Evolutionary conservation across 208 protist genomes (phyloP), one percentile per base, ranked within the genome.

Genomic region (Acanthamoeba healyi): DNA sequence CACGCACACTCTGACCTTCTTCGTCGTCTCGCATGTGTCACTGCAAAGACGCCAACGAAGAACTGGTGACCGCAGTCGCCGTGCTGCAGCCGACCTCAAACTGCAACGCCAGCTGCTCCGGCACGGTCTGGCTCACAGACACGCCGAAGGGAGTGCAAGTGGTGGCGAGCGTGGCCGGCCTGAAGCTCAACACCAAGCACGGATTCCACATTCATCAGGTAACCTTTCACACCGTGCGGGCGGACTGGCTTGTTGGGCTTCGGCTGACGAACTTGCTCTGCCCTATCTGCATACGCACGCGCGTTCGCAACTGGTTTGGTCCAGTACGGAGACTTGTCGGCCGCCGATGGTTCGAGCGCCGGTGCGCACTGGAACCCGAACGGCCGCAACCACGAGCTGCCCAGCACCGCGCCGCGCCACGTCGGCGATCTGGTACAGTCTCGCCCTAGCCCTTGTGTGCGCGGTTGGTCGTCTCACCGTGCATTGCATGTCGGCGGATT

Each of bases 161-260:
- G 6, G 36, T 74, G n/a, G 65, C 65, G 15, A 34, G 65, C n/a
- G 65, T 74, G 12, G 36, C n/a, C 36, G 65, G 65, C 12, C 65
- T 74, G 29, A 42, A 15, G 65, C 12, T 19, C 36, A 32, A 32
- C n/a, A 42, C 65, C 65, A 42, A 42, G n/a, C 65, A 74, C 26
- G 65, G 65, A 36, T 74, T 74, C 65, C 65, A 74, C 65, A 74
- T 74, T 42, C 65, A 74, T 32, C 65, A 74, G 65, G 65, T 74
- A 74, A 12, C 61, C 15, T n/a, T n/a, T n/a, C n/a, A n/a, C n/a
- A n/a, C n/a, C n/a, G n/a, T n/a, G n/a, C n/a, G n/a, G n/a, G n/a
- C n/a, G n/a, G n/a, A n/a, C n/a, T n/a, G n/a, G n/a, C n/a, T n/a
- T n/a, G n/a, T n/a, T n/a, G n/a, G n/a, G n/a, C n/a, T n/a, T n/a